Evolutionary conservation across 306 rosid genomes (phyloP).

Genomic region (Medicago arabica): DNA sequence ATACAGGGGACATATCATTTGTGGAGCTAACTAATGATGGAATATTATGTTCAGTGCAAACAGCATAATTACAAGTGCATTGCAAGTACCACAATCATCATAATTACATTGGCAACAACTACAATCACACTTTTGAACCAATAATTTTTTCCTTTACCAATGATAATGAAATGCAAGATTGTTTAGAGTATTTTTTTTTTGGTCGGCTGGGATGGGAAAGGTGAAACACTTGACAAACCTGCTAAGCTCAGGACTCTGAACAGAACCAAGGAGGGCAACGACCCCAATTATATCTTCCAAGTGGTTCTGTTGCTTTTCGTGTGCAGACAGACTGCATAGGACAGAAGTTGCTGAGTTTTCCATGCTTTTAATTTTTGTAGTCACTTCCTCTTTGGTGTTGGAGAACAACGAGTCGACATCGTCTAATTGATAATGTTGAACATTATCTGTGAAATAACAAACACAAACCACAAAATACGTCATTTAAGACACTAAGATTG

Average conservation of each 20-base stretch:
- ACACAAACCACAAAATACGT: background rate
- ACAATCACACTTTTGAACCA: slow-evolving; percentile 3
- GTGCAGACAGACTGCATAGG: slow-evolving; percentile 35
- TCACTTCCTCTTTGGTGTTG: slow-evolving; percentile 50
- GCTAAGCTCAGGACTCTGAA: slow-evolving; percentile 55
- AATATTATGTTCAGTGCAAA: background rate
- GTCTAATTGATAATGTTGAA: slow-evolving; percentile 18
- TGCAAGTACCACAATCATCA: background rate
- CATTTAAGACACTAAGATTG: background rate
- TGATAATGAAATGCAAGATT: background rate
- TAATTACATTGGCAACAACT: background rate
- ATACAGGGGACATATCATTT: background rate
- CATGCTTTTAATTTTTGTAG: slow-evolving; percentile 42
- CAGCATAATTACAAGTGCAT: background rate
- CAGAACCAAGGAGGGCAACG: slow-evolving; percentile 70
- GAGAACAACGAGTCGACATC: slow-evolving; percentile 14
- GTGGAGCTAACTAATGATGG: background rate
- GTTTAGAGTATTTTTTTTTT: background rate
- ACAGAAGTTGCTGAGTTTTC: slow-evolving; percentile 54
- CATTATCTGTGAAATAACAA: slow-evolving; percentile 43
- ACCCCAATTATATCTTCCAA: slow-evolving; percentile 56
- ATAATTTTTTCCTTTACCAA: background rate
- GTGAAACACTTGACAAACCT: slow-evolving; percentile 47
- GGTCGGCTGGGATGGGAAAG: too few species aligned
- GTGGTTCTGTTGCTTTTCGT: slow-evolving; percentile 9